Percentiles rank a stretch among this genome's conserved stretches.
These are phyloP conservation scores for Tricholoma furcatifolium DNA, from an alignment of 768 basidiomycete species.

Conservation along the genomic window DNA sequence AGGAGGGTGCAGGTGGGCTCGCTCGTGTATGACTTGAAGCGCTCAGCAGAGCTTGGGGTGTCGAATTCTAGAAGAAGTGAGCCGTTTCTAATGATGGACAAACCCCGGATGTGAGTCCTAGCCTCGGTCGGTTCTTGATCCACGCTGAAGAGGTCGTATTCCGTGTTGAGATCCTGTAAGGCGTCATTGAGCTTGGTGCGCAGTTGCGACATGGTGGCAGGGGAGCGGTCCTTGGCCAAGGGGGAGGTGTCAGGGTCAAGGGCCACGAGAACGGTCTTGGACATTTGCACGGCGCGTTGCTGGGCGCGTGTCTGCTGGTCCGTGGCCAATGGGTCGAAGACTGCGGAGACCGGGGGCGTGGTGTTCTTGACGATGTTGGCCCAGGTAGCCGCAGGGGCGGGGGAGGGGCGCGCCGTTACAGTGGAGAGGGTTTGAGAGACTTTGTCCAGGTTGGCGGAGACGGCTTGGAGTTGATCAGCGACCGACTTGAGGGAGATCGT, in stretches of 20 bases:
- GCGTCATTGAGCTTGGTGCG: too few relatives aligned
- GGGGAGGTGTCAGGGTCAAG: background rate
- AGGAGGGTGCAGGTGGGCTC: background rate
- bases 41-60: background rate
- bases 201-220: background rate
- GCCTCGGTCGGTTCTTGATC: background rate
- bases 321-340: background rate
- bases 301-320: constrained; percentile 3
- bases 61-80: background rate
- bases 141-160: too few relatives aligned
- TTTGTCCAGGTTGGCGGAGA: background rate
- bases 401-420: background rate
- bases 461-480: background rate
- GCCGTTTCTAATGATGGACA: background rate
- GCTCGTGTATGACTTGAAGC: background rate
- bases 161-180: too few relatives aligned
- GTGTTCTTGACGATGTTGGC: background rate
- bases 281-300: background rate
- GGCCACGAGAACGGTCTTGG: background rate
- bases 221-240: background rate
- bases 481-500: constrained; percentile 1
- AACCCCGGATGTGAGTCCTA: background rate
- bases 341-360: background rate
- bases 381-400: background rate
- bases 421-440: background rate